Evolutionary conservation across 495 filamentous ascomycete species (phyloP).

Genomic region (Daldinia concentrica): DNA sequence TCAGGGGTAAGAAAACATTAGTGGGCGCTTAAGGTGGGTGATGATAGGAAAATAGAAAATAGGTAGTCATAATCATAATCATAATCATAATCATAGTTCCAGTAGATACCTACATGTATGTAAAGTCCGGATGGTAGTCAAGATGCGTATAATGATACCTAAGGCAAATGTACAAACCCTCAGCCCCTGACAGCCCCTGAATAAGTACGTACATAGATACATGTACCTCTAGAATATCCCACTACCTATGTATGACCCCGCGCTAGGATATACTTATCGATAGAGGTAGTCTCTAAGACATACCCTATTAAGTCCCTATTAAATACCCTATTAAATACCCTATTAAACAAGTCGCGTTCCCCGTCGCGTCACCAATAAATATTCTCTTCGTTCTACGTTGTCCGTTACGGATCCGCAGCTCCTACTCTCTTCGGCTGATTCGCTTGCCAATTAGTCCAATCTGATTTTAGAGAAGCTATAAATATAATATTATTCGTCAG

Average conservation of each 20-base stretch:
- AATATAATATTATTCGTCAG: not conserved
- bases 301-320: not conserved
- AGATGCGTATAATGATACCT: not conserved
- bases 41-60: not conserved
- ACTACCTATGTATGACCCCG: not conserved
- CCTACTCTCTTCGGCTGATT: not conserved
- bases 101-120: no score
- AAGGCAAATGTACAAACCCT: not conserved
- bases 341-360: conserved; percentile 36
- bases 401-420: not conserved
- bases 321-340: conserved; percentile 19
- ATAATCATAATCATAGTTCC: not conserved
- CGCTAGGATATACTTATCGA: not conserved
- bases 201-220: not conserved
- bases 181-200: not conserved
- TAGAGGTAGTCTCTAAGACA: not conserved
- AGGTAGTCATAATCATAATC: not conserved
- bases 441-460: not conserved
- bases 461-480: not conserved
- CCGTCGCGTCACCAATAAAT: conserved; percentile 29
- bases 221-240: not conserved
- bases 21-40: not conserved
- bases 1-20: conserved; percentile 54
- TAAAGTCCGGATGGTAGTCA: not conserved
- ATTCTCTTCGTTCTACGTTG: not conserved